These are phyloP conservation scores for Protea cynaroides DNA, from an alignment of 164 flowering plant species.

Conservation along the genomic window DNA sequence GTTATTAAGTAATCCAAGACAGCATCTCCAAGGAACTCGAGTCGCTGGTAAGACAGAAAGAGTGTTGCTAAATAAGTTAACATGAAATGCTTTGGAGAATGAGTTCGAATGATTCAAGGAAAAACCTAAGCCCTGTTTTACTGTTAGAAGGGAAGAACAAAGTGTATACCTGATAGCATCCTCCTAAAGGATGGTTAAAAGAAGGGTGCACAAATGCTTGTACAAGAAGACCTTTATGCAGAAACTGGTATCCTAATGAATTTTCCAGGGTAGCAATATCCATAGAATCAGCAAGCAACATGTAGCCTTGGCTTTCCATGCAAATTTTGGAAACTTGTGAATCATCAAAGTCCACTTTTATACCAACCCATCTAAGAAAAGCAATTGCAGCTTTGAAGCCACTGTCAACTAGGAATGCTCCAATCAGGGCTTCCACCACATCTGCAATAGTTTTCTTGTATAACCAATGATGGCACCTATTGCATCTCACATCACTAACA, in stretches of 20 bases:
- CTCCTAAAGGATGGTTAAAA: slow-evolving; percentile 63
- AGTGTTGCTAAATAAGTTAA: slow-evolving; percentile 1
- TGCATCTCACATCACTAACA: slow-evolving; percentile 45
- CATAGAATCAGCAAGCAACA: slow-evolving; percentile 33
- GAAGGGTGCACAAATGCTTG: slow-evolving; percentile 97
- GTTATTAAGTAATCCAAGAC: slow-evolving; percentile 89
- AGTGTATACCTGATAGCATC: slow-evolving; percentile 82
- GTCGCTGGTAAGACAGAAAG: slow-evolving; percentile 45
- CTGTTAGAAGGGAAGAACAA: not conserved
- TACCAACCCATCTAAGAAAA: slow-evolving; percentile 88
- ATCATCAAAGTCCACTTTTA: slow-evolving; percentile 56
- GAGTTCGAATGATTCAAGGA: not conserved
- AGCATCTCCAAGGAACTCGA: slow-evolving; percentile 99
- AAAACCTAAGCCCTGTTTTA: not conserved
- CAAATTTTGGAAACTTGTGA: slow-evolving; percentile 45
- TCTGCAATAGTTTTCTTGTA: slow-evolving; percentile 83
- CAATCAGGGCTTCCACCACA: slow-evolving; percentile 88
- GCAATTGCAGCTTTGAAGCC: slow-evolving; percentile 89
- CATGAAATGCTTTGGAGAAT: slow-evolving; percentile 3
- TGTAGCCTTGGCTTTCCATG: slow-evolving; percentile 38
- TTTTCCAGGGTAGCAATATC: slow-evolving; percentile 52
- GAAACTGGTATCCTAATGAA: slow-evolving; percentile 45
- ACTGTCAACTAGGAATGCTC: slow-evolving; percentile 86
- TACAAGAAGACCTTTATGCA: slow-evolving; percentile 67
- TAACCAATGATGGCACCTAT: slow-evolving; percentile 69